Base-by-base conservation (phyloP, 163 green algal species). In the Prototheca stagnorum region DNA sequence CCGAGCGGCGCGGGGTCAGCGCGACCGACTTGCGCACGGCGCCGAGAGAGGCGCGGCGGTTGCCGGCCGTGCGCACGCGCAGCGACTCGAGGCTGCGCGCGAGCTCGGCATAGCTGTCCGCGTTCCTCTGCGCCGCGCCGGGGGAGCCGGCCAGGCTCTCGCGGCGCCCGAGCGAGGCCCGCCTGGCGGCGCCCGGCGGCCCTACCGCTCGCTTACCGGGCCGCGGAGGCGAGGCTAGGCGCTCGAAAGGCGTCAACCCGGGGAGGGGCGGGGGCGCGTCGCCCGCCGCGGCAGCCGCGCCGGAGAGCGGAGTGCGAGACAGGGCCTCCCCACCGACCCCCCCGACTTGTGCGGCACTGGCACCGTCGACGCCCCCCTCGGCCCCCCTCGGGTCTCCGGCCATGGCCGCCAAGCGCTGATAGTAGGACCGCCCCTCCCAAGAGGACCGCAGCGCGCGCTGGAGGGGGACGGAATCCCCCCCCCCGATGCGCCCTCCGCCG, bases 401-500 rank as follows among this genome's bases (percentile, higher is more conserved):
- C 40, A 47, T 47, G 8, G 22, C 15, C 17, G 22, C 22, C 21
- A 47, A 16, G 21, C 40, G 20, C 40, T 47, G 22, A 47, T 47
- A 47, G 40, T 47, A 47, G 8, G 40, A 31, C 40, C 29, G 40
- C 21, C n/a, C n/a, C n/a, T n/a, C n/a, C n/a, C n/a, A n/a, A n/a
- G n/a, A n/a, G n/a, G n/a, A n/a, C n/a, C n/a, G n/a, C n/a, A n/a
- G n/a, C n/a, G n/a, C n/a, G n/a, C n/a, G n/a, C n/a, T n/a, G n/a
- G n/a, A n/a, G n/a, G n/a, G n/a, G n/a, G n/a, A n/a, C n/a, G n/a
- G n/a, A n/a, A n/a, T n/a, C n/a, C n/a, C n/a, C n/a, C n/a, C n/a
- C n/a, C n/a, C n/a, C n/a, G n/a, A n/a, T n/a, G n/a, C n/a, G n/a
- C n/a, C n/a, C n/a, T n/a, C n/a, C n/a, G n/a, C n/a, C n/a, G n/a